Evolutionary conservation across 164 flowering plant genomes (phyloP).

Genomic region (Echeveria elegans): DNA sequence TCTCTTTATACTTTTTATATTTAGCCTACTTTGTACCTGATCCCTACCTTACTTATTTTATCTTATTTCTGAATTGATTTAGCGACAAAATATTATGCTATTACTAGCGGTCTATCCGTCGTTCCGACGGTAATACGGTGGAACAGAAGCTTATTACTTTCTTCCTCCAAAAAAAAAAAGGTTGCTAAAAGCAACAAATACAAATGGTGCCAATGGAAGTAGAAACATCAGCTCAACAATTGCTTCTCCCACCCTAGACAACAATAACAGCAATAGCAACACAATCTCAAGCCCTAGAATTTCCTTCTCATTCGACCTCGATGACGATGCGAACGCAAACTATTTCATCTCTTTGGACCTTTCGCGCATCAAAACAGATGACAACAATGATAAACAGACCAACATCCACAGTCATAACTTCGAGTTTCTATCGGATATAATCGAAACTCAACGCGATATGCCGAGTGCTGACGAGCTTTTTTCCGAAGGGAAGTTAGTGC

Average conservation of each 20-base stretch:
- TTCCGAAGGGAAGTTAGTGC: slow-evolving; percentile 71
- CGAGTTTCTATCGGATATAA: slow-evolving; percentile 64
- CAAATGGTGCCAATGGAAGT: slow-evolving; percentile 3
- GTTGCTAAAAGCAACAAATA: not conserved
- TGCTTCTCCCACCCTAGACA: no score
- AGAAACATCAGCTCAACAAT: no score
- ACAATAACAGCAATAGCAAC: not conserved
- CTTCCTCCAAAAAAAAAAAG: not conserved
- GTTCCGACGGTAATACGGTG: no score
- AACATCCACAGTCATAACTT: slow-evolving; percentile 21
- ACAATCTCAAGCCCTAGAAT: slow-evolving; percentile 54
- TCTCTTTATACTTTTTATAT: no score
- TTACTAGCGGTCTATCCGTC: no score
- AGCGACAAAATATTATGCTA: no score
- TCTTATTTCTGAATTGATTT: no score
- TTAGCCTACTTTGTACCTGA: no score
- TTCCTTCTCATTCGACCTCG: slow-evolving; percentile 70
- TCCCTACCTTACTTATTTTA: no score
- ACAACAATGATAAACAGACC: slow-evolving; percentile 15
- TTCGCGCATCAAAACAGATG: slow-evolving; percentile 8
- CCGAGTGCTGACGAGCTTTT: slow-evolving; percentile 39
- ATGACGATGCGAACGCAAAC: slow-evolving; percentile 36
- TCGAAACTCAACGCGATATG: slow-evolving; percentile 3
- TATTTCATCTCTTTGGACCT: slow-evolving; percentile 49
- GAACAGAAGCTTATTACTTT: no score